Evolutionary conservation across 805 yeast genomes (phyloP).

Genomic region (Nakazawaea siamensis): DNA sequence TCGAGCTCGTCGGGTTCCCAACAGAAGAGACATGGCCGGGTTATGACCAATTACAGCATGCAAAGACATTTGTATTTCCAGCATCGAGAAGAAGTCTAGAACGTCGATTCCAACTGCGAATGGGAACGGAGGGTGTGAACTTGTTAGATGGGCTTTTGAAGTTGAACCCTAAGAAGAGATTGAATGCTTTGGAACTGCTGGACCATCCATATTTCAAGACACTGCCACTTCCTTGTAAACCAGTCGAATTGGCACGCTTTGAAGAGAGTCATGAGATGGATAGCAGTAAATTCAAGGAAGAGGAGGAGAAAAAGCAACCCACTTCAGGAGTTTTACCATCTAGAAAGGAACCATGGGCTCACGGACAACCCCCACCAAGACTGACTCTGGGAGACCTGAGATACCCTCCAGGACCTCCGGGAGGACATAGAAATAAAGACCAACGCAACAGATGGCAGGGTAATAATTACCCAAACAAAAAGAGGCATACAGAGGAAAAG

Average conservation of each 20-base stretch:
- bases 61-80: slow-evolving; percentile 27
- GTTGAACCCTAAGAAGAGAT: slow-evolving; percentile 64
- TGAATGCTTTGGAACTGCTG: slow-evolving; percentile 75
- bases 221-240: slow-evolving; percentile 57
- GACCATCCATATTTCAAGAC: slow-evolving; percentile 58
- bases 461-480: too few relatives aligned
- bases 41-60: slow-evolving; percentile 49
- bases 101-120: slow-evolving; percentile 32
- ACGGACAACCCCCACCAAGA: background rate
- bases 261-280: slow-evolving; percentile 91
- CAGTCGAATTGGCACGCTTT: slow-evolving; percentile 51
- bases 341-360: background rate
- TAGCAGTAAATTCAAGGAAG: slow-evolving; percentile 46
- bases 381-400: background rate
- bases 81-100: slow-evolving; percentile 34
- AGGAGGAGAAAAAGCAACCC: too few relatives aligned
- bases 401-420: too few relatives aligned
- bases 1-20: slow-evolving; percentile 79
- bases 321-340: too few relatives aligned
- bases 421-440: too few relatives aligned
- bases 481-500: too few relatives aligned
- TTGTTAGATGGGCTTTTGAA: slow-evolving; percentile 55
- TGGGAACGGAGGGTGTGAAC: slow-evolving; percentile 40
- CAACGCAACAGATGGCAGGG: too few relatives aligned
- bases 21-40: slow-evolving; percentile 51